A percentile compares a stretch with the other conserved stretches of the same genome.
Evolutionary conservation across 371 early-diverging fungal genomes (phyloP).

Genomic region (Nematocida sp.): DNA sequence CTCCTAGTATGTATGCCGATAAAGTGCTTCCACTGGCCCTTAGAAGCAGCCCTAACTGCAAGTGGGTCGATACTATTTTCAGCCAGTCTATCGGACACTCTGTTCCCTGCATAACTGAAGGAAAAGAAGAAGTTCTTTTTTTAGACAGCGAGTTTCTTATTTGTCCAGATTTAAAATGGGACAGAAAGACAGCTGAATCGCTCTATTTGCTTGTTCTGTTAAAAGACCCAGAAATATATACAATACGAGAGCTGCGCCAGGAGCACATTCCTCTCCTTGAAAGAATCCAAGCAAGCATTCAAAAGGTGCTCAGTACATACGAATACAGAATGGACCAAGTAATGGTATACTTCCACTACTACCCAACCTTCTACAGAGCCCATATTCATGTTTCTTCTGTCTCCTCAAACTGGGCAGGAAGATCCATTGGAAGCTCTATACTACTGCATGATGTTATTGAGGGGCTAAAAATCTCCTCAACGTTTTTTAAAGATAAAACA

Average conservation of each 20-base stretch:
- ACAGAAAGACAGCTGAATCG: conserved; percentile 24
- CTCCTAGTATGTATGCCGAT: conserved; percentile 7
- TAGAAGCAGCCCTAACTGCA: conserved; percentile 9
- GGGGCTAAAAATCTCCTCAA: conserved; percentile 3
- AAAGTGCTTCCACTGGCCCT: conserved; percentile 30
- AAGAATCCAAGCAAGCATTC: not conserved
- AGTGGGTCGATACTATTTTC: conserved; percentile 53
- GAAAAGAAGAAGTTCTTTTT: conserved; percentile 61
- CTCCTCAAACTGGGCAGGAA: conserved; percentile 10
- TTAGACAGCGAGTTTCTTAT: conserved; percentile 60
- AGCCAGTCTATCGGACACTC: not conserved
- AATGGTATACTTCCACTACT: conserved; percentile 55
- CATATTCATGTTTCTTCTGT: conserved; percentile 48
- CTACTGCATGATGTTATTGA: conserved; percentile 54
- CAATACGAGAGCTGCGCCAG: conserved; percentile 30
- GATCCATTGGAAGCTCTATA: conserved; percentile 15
- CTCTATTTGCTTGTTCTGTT: conserved; percentile 66
- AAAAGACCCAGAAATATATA: conserved; percentile 58
- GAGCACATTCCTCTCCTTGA: conserved; percentile 37
- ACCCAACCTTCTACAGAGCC: conserved; percentile 54
- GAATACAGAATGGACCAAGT: not conserved
- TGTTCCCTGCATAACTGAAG: conserved; percentile 3
- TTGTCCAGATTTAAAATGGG: conserved; percentile 68
- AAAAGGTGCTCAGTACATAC: conserved; percentile 5
- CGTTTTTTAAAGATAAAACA: conserved; percentile 28